Conservation (phyloP, 2,329 filamentous ascomycete genomes). For the Colletotrichum eleusines region DNA sequence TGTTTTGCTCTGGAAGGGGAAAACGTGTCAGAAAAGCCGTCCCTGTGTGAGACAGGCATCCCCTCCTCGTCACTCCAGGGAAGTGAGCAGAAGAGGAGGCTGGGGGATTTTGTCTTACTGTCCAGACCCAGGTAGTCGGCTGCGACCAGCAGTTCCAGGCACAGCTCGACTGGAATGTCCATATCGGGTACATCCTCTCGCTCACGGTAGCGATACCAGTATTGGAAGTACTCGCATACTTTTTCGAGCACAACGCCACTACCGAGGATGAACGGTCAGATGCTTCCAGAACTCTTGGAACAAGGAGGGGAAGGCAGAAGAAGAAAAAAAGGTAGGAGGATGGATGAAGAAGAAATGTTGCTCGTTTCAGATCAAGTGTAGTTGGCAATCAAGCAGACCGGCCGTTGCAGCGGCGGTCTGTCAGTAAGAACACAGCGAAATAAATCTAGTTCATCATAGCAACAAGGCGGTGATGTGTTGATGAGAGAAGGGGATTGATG, state of each 20-base stretch:
- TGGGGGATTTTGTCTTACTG: constrained; percentile 55
- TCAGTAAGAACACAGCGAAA: constrained; percentile 61
- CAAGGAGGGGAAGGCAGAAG: not conserved
- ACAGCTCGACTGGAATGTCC: constrained; percentile 83
- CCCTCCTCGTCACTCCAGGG: not conserved
- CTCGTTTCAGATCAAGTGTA: constrained; percentile 74
- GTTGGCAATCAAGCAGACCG: constrained; percentile 64
- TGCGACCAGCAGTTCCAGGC: constrained; percentile 81
- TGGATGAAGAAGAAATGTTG: constrained; percentile 45
- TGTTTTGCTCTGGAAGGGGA: constrained; percentile 38
- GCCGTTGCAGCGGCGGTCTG: constrained; percentile 54
- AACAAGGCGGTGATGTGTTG: constrained; percentile 8
- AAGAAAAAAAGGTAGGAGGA: not conserved
- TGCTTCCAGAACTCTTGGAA: constrained; percentile 31
- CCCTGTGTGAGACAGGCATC: not conserved
- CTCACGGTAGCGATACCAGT: constrained; percentile 80
- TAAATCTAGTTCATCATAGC: constrained; percentile 41
- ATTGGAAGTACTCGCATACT: constrained; percentile 86
- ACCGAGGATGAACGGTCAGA: constrained; percentile 43
- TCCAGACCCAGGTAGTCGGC: constrained; percentile 82
- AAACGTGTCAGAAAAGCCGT: constrained; percentile 23
- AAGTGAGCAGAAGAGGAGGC: constrained; percentile 20
- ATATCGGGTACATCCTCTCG: constrained; percentile 81
- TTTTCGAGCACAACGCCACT: constrained; percentile 83
- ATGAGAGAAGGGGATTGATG: constrained; percentile 17